Percentiles rank a stretch among this genome's conserved stretches.
phyloP scores from a whole-genome alignment of 2,329 filamentous ascomycete species.

The Cladosporium sp. region DNA sequence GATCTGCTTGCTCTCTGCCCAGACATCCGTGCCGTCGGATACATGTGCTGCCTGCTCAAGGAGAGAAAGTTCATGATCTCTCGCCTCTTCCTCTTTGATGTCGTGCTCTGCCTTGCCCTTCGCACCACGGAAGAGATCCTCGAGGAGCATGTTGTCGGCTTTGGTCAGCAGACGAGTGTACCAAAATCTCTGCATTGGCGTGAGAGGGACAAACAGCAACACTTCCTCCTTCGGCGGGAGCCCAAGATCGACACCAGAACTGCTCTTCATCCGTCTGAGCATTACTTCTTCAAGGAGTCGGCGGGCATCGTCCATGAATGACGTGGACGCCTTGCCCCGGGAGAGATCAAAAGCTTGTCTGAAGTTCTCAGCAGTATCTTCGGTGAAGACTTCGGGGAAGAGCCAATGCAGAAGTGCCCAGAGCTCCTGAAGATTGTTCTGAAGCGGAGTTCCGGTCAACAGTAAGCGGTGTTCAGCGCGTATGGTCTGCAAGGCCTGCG shows the following conservation, averaged over 20 bases:
- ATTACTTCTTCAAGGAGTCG: conserved; percentile 59
- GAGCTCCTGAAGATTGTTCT: conserved; percentile 60
- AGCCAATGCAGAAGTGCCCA: conserved; percentile 62
- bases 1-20: conserved; percentile 51
- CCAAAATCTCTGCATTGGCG: conserved; percentile 61
- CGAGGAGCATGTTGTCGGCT: conserved; percentile 53
- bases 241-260: conserved; percentile 55
- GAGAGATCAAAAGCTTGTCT: conserved; percentile 59
- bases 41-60: not conserved
- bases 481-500: conserved; percentile 46
- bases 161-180: conserved; percentile 60
- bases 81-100: conserved; percentile 43
- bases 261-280: conserved; percentile 61
- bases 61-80: conserved; percentile 5
- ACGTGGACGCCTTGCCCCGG: conserved; percentile 55
- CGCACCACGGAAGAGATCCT: conserved; percentile 54
- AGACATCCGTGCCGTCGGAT: conserved; percentile 37
- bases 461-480: conserved; percentile 54
- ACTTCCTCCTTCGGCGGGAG: conserved; percentile 61
- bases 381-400: conserved; percentile 59
- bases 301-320: conserved; percentile 56
- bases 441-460: conserved; percentile 58
- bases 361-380: conserved; percentile 54
- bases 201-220: conserved; percentile 59
- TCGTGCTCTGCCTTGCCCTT: conserved; percentile 49